Conservation (phyloP, 805 yeast species). For the Candida boidinii region DNA sequence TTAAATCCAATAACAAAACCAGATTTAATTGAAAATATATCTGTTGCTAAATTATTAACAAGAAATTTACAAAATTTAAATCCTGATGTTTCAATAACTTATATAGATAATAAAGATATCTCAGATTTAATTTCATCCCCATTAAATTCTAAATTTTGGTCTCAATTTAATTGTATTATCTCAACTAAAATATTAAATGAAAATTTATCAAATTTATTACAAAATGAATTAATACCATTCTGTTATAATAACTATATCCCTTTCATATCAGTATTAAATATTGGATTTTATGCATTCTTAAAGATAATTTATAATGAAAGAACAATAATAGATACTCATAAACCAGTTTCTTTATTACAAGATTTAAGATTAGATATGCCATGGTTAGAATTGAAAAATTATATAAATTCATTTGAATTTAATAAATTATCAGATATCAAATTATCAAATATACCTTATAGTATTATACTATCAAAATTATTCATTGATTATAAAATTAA, state of each 20-base stretch:
- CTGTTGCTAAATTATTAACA: no score
- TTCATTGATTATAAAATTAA: conserved; percentile 29
- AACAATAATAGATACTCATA: conserved; percentile 71
- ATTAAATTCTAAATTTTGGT: conserved; percentile 31
- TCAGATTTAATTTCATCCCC: conserved; percentile 4
- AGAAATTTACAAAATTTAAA: conserved; percentile 53
- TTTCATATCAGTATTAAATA: conserved; percentile 37
- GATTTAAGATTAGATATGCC: conserved; percentile 63
- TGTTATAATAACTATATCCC: no score
- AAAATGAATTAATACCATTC: no score
- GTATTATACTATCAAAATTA: conserved; percentile 51
- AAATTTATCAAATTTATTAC: no score
- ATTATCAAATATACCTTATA: conserved; percentile 61
- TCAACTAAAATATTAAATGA: no score
- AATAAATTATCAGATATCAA: no score
- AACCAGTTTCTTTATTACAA: conserved; percentile 40
- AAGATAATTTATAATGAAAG: conserved; percentile 46
- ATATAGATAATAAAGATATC: no score
- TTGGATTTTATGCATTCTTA: conserved; percentile 62
- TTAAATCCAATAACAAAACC: conserved; percentile 36
- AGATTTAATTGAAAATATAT: conserved; percentile 26
- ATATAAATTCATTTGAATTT: conserved; percentile 35
- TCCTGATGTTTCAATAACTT: conserved; percentile 41
- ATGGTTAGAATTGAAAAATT: conserved; percentile 58
- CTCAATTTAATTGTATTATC: conserved; percentile 40